Evolutionary conservation across 2,329 filamentous ascomycete genomes (phyloP).

Genomic region (Zopfia rhizophila): DNA sequence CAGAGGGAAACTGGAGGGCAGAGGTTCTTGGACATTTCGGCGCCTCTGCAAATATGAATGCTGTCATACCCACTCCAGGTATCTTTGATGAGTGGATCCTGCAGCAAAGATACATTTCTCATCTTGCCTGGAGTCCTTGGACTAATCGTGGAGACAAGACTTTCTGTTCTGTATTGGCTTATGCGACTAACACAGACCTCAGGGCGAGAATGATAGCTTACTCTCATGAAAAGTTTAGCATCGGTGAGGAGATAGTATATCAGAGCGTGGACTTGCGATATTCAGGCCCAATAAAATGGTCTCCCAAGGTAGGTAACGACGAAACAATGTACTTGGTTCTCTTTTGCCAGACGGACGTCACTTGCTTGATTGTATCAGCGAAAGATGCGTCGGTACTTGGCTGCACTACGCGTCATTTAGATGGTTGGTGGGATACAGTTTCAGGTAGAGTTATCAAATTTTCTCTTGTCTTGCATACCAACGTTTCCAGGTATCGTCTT

Average conservation of each 20-base stretch:
- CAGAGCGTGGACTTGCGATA: conserved; percentile 31
- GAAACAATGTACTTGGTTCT: conserved; percentile 38
- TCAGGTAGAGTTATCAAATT: conserved; percentile 36
- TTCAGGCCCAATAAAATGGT: conserved; percentile 44
- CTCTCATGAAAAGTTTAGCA: conserved; percentile 20
- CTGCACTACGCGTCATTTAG: conserved; percentile 43
- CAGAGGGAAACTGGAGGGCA: conserved; percentile 37
- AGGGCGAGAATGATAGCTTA: conserved; percentile 35
- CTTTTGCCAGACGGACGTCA: conserved; percentile 42
- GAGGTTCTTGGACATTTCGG: conserved; percentile 38
- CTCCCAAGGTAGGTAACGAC: conserved; percentile 24
- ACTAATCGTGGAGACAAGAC: conserved; percentile 20
- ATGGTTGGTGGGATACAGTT: conserved; percentile 55
- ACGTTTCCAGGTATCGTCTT: conserved; percentile 43
- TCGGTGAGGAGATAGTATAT: conserved; percentile 38
- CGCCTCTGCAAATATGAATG: conserved; percentile 24
- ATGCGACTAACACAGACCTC: conserved; percentile 47
- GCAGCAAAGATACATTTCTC: conserved; percentile 45
- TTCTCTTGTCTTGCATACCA: not conserved
- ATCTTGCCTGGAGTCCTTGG: conserved; percentile 56
- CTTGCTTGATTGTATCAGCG: conserved; percentile 36
- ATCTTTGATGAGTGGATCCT: conserved; percentile 43
- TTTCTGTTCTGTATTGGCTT: conserved; percentile 45
- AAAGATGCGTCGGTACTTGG: conserved; percentile 35
- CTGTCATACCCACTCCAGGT: conserved; percentile 22